phyloP scores from a whole-genome alignment of 2,329 filamentous ascomycete genomes.

The Colletotrichum truncatum region DNA sequence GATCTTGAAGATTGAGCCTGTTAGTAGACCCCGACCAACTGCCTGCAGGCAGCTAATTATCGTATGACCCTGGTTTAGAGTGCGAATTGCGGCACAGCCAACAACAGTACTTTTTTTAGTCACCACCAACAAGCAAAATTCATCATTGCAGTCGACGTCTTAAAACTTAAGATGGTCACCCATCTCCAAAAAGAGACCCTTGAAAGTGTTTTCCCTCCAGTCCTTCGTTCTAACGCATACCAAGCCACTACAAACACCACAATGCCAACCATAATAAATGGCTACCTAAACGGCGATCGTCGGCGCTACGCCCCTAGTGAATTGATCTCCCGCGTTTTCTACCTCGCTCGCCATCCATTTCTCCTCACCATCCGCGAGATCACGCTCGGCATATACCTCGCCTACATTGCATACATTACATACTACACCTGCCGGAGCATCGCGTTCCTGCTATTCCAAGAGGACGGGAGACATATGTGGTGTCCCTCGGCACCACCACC shows the following conservation, averaged over 20 bases:
- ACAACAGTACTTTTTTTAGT: not conserved
- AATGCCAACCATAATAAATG: slow-evolving; percentile 15
- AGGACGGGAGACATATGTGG: not conserved
- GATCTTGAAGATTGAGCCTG: too few species aligned
- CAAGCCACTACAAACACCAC: not conserved
- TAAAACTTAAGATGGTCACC: not conserved
- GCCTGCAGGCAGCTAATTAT: not conserved
- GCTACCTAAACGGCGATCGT: not conserved
- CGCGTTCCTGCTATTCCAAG: not conserved
- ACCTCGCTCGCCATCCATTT: not conserved
- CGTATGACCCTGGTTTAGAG: not conserved
- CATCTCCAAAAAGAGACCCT: too few species aligned
- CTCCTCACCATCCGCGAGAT: not conserved
- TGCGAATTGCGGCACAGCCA: not conserved
- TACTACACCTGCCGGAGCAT: slow-evolving; percentile 1
- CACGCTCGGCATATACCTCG: not conserved
- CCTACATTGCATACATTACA: slow-evolving; percentile 1
- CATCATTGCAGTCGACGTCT: not conserved
- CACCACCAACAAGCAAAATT: not conserved
- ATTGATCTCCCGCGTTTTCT: not conserved
- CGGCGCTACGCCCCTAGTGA: not conserved
- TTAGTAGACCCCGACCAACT: too few species aligned
- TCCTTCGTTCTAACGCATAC: too few species aligned
- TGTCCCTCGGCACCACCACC: not conserved
- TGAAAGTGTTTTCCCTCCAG: too few species aligned